Evolutionary conservation across 441 rosid genomes (phyloP).

Genomic region (Corymbia citriodora): DNA sequence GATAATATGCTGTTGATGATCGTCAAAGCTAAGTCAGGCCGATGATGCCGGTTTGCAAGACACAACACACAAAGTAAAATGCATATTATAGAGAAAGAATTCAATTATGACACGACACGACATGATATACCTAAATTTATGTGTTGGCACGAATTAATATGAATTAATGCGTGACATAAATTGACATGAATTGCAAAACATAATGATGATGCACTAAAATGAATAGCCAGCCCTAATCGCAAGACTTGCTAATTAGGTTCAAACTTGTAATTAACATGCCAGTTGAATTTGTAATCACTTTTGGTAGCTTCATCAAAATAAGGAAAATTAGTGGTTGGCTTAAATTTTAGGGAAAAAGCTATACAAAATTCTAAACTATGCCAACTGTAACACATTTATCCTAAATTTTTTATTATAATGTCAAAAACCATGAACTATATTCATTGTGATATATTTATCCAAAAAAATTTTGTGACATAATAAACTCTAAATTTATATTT

Average conservation of each 20-base stretch:
- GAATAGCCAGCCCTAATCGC: background rate
- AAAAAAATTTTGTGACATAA: background rate
- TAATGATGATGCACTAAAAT: background rate
- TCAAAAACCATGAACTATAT: too few relatives aligned
- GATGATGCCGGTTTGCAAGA: background rate
- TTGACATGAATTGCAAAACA: background rate
- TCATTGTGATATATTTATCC: background rate
- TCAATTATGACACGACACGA: background rate
- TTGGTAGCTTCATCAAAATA: background rate
- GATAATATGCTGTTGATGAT: background rate
- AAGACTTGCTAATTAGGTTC: background rate
- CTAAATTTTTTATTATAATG: too few relatives aligned
- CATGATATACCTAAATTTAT: background rate
- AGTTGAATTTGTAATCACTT: background rate
- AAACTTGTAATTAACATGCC: background rate
- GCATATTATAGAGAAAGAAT: background rate
- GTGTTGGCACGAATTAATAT: background rate
- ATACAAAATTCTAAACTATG: background rate
- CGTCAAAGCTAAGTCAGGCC: background rate
- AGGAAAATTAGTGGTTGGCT: background rate
- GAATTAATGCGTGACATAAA: background rate
- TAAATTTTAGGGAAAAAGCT: background rate
- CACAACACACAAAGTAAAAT: background rate
- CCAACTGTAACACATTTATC: background rate
- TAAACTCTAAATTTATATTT: too few relatives aligned